Evolutionary conservation across 495 filamentous ascomycete genomes (phyloP).

Genomic region (Delitschia confertaspora): DNA sequence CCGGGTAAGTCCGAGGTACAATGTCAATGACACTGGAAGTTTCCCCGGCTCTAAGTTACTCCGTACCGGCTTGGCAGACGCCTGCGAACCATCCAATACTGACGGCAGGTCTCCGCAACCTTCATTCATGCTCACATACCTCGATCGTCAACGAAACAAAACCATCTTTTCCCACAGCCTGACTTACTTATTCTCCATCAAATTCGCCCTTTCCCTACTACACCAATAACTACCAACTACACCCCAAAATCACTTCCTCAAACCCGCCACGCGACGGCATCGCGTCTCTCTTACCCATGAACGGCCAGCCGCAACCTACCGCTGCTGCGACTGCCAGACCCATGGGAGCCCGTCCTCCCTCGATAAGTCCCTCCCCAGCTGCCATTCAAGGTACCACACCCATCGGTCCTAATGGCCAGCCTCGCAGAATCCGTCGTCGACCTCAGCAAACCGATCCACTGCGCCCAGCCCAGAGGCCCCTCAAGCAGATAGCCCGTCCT

Average conservation of each 20-base stretch:
- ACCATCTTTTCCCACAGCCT: neutral
- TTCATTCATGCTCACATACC: too few species aligned
- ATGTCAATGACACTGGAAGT: too few species aligned
- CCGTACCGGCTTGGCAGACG: too few species aligned
- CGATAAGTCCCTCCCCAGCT: conserved; percentile 53
- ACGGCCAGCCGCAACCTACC: conserved; percentile 5
- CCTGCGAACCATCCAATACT: too few species aligned
- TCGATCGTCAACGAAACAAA: neutral
- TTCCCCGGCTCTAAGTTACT: too few species aligned
- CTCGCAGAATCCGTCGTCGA: conserved; percentile 2
- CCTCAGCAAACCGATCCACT: conserved; percentile 14
- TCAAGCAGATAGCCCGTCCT: conserved; percentile 20
- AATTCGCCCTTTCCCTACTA: neutral
- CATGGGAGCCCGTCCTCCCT: too few species aligned
- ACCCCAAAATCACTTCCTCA: neutral
- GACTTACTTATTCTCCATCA: neutral
- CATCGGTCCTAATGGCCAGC: conserved; percentile 15
- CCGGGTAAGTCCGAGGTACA: too few species aligned
- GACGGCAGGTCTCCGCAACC: too few species aligned
- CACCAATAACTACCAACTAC: neutral
- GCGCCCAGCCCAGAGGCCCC: conserved; percentile 14
- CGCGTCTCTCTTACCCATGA: conserved; percentile 14
- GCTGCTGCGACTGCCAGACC: conserved; percentile 6
- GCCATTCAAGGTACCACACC: conserved; percentile 27
- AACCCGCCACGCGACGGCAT: conserved; percentile 1